Evolutionary conservation across 495 filamentous ascomycete species (phyloP).

Genomic region (Penicillium steckii): DNA sequence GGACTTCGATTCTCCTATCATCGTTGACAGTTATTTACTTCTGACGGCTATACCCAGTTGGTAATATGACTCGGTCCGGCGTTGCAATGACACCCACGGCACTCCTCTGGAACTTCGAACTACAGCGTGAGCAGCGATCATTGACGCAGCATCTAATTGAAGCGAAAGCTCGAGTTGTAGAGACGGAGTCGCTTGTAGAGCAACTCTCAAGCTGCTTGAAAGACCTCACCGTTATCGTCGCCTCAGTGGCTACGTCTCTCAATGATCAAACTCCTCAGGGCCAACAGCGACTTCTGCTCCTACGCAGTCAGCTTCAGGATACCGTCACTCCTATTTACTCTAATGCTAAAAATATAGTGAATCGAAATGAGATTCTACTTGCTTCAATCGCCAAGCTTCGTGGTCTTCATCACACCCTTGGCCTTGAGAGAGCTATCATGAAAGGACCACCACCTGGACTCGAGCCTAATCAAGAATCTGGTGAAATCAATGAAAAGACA

Average conservation of each 20-base stretch:
- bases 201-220: background rate
- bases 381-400: background rate
- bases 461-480: background rate
- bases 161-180: conserved; percentile 1
- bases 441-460: background rate
- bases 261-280: background rate
- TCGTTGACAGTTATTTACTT: too few relatives aligned
- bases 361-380: background rate
- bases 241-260: conserved; percentile 1
- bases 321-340: conserved; percentile 1
- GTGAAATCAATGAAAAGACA: too few relatives aligned
- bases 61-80: background rate
- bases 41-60: too few relatives aligned
- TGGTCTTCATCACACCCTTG: background rate
- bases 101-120: conserved; percentile 36
- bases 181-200: background rate
- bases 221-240: conserved; percentile 7
- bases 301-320: conserved; percentile 2
- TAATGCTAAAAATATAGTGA: background rate
- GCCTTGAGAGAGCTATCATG: background rate
- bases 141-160: conserved; percentile 7
- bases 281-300: conserved; percentile 3
- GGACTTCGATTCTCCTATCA: too few relatives aligned
- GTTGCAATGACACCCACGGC: background rate
- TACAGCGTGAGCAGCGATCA: conserved; percentile 30